These are phyloP conservation scores for Carpinus fangiana DNA, from an alignment of 306 rosid species.

Conservation along the genomic window DNA sequence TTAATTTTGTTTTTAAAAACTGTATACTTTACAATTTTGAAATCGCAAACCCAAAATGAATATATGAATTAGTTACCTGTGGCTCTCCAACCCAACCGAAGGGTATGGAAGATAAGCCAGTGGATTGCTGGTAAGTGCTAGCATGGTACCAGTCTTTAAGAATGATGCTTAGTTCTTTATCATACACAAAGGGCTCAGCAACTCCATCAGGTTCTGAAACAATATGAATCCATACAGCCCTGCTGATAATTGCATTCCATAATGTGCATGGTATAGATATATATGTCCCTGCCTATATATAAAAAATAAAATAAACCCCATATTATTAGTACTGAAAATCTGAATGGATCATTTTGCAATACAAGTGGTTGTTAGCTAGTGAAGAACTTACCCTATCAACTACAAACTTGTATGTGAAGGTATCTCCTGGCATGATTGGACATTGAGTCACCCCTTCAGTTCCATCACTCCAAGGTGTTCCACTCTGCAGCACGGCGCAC, in stretches of 20 bases:
- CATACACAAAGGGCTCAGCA: constrained; percentile 48
- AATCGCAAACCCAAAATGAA: no score
- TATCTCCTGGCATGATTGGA: constrained; percentile 56
- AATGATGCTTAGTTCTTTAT: constrained; percentile 48
- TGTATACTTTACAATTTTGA: no score
- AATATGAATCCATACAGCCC: constrained; percentile 48
- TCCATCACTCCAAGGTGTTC: constrained; percentile 67
- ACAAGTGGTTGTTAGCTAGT: no score
- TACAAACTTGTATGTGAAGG: constrained; percentile 49
- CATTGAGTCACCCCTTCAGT: constrained; percentile 56
- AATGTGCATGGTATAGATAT: constrained; percentile 58
- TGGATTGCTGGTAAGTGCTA: constrained; percentile 34
- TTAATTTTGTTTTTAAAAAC: no score
- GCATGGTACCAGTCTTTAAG: constrained; percentile 58
- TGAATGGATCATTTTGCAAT: no score
- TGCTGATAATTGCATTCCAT: constrained; percentile 56
- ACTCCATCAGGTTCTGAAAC: constrained; percentile 46
- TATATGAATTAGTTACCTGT: constrained; percentile 25
- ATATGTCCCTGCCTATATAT: constrained; percentile 48
- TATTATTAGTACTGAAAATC: neutral
- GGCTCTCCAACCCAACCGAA: constrained; percentile 49
- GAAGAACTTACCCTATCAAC: constrained; percentile 46
- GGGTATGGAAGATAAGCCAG: constrained; percentile 34
- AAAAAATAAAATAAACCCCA: neutral
- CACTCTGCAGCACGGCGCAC: constrained; percentile 29